Evolutionary conservation across 192 early-diverging fungal species (phyloP).

Genomic region (Coemansia umbellata): DNA sequence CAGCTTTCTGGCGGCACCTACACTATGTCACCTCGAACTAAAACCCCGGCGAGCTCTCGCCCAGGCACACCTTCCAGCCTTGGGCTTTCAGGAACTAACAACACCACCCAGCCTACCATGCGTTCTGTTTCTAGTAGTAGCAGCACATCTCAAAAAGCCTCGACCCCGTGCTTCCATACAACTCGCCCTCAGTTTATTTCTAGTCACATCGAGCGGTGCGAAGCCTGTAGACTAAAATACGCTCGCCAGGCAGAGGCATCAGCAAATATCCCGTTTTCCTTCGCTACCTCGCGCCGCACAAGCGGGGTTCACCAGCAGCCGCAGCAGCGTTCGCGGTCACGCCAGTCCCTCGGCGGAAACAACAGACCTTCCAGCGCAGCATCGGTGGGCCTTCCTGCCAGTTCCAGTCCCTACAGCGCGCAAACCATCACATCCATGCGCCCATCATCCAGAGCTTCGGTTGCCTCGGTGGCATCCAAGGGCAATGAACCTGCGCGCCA

Average conservation of each 20-base stretch:
- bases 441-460: conserved; percentile 38
- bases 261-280: conserved; percentile 35
- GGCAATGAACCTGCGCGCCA: conserved; percentile 10
- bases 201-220: conserved; percentile 50
- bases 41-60: conserved; percentile 6
- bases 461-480: conserved; percentile 21
- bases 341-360: conserved; percentile 23
- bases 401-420: conserved; percentile 1
- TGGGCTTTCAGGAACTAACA: conserved; percentile 17
- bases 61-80: conserved; percentile 27
- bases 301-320: conserved; percentile 14
- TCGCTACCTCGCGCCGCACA: conserved; percentile 24
- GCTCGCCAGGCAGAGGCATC: conserved; percentile 44
- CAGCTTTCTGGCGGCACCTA: no score
- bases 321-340: conserved; percentile 27
- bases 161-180: conserved; percentile 48
- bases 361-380: conserved; percentile 32
- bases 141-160: conserved; percentile 26
- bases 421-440: conserved; percentile 13
- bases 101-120: conserved; percentile 6
- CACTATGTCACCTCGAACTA: conserved; percentile 30
- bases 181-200: conserved; percentile 50
- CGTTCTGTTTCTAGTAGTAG: conserved; percentile 48
- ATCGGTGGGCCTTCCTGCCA: conserved; percentile 15
- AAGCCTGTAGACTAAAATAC: conserved; percentile 50